Percentiles rank a stretch among this genome's conserved stretches.
These are phyloP conservation scores for Dactylellina drechsleri DNA, from an alignment of 2,329 filamentous ascomycete species.

Conservation along the genomic window DNA sequence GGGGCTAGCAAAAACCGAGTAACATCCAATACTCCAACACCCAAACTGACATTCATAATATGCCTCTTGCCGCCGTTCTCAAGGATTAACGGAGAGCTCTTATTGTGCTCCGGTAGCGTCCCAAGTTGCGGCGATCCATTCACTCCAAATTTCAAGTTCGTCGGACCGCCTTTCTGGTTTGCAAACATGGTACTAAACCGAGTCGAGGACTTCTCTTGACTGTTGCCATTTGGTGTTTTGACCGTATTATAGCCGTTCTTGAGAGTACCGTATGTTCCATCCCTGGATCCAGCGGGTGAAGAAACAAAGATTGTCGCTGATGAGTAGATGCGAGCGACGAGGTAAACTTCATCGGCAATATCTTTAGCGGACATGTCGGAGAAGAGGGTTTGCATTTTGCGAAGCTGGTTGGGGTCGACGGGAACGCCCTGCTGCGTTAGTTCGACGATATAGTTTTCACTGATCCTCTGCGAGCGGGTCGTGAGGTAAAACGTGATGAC, in stretches of 20 bases:
- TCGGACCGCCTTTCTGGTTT: conserved; percentile 26
- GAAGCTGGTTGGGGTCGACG: conserved; percentile 71
- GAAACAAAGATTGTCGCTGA: conserved; percentile 53
- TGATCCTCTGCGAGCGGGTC: conserved; percentile 75
- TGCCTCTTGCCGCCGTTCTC: conserved; percentile 40
- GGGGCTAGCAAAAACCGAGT: conserved; percentile 57
- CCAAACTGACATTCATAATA: conserved; percentile 55
- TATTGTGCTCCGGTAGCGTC: conserved; percentile 39
- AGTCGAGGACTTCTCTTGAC: conserved; percentile 29
- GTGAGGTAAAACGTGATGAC: conserved; percentile 82
- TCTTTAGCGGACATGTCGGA: conserved; percentile 84
- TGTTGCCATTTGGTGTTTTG: conserved; percentile 32
- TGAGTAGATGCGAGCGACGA: conserved; percentile 82
- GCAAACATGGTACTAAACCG: conserved; percentile 53
- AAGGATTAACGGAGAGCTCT: conserved; percentile 39
- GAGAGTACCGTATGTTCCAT: conserved; percentile 48
- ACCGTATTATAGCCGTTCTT: conserved; percentile 45
- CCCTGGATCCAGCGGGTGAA: conserved; percentile 63
- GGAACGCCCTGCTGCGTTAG: conserved; percentile 79
- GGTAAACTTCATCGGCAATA: conserved; percentile 77
- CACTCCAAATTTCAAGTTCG: conserved; percentile 8
- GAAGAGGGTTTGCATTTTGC: conserved; percentile 84
- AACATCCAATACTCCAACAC: conserved; percentile 59
- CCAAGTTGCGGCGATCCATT: conserved; percentile 51
- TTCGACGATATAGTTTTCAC: conserved; percentile 83